phyloP scores from a whole-genome alignment of 139 green algal genomes.

The Edaphochlamys debaryana region DNA sequence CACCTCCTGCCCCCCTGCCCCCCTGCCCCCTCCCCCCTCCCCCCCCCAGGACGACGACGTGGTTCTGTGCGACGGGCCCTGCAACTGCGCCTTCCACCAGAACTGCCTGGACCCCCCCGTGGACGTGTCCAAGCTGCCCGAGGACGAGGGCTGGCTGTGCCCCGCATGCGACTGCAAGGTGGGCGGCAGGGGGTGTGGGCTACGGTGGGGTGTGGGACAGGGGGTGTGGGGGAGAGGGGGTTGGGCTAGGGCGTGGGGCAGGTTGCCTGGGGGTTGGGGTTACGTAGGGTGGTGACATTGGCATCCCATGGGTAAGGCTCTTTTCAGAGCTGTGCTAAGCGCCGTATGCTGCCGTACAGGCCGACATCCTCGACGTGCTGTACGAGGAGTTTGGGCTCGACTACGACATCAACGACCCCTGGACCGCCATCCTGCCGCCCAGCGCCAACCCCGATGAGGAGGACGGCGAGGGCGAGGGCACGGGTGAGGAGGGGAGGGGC shows the following conservation, averaged over 20 bases:
- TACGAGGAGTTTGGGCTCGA: constrained; percentile 35
- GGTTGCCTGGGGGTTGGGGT: too few species aligned
- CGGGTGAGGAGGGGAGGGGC: constrained; percentile 1
- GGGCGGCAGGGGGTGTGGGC: not conserved
- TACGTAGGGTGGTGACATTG: too few species aligned
- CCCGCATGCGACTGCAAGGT: constrained; percentile 85
- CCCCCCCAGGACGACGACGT: constrained; percentile 90
- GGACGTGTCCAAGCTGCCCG: constrained; percentile 59
- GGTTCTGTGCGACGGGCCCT: constrained; percentile 91
- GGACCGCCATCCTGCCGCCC: constrained; percentile 2
- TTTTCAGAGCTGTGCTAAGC: too few species aligned
- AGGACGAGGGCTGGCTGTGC: constrained; percentile 88
- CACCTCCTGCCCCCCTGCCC: not conserved
- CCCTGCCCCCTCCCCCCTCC: not conserved
- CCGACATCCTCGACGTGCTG: constrained; percentile 40
- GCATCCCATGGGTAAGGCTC: too few species aligned
- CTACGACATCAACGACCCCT: constrained; percentile 37
- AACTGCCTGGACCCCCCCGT: constrained; percentile 74
- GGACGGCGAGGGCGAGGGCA: constrained; percentile 14
- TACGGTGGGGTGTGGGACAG: not conserved
- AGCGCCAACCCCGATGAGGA: not conserved
- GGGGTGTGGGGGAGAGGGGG: not conserved
- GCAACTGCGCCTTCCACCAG: constrained; percentile 84
- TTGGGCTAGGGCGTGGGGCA: too few species aligned
- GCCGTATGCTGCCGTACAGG: not conserved